Evolutionary conservation across 1,139 yeast genomes (phyloP), one percentile per base, ranked within the genome.

Genomic region (Geotrichum siamense): DNA sequence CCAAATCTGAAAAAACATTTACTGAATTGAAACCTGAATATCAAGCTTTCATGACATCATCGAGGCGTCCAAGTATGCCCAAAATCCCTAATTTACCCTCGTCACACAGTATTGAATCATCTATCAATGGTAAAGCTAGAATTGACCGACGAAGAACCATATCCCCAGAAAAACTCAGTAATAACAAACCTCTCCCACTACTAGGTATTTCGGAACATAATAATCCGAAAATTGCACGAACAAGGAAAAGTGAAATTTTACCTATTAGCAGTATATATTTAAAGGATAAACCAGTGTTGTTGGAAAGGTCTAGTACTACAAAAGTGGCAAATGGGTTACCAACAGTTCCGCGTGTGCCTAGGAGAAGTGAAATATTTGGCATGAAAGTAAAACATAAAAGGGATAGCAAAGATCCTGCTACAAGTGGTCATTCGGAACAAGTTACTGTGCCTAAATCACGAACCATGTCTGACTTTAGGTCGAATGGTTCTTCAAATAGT

Each of bases 381-480:
- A 33, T 33, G 26, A 33, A 33, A 22, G 21, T 33, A 10, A 25
- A 25, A 19, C 9, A 26, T 20, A 33, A 33, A 17, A 19, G n/a
- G 9, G 37, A 33, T 6, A n/a, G n/a, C n/a, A 13, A 33, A 21
- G 26, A 25, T 3, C 25, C 25, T n/a, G 25, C 13, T 5, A 25
- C 37, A 9, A 6, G 12, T 4, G 15, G 3, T 8, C 15, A 15
- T 9, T 16, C 19, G 20, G 34, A 30, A 13, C n/a, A 5, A 6
- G 10, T 21, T 6, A 9, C 15, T 9, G 21, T 33, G 37, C 26
- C 31, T 3, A 39, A 33, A 21, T 41, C 44, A 1, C 36, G 31
- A 13, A 41, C 44, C 1, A 17, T 36, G 38, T 20, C 36, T 17
- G 44, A 41, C 27, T 25, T 41, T 16, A 33, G 37, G n/a, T 16